A percentile compares a stretch with the other conserved stretches of the same genome.
These are phyloP conservation scores for Apiospora koreana DNA, from an alignment of 2,329 filamentous ascomycete species.

Conservation along the genomic window DNA sequence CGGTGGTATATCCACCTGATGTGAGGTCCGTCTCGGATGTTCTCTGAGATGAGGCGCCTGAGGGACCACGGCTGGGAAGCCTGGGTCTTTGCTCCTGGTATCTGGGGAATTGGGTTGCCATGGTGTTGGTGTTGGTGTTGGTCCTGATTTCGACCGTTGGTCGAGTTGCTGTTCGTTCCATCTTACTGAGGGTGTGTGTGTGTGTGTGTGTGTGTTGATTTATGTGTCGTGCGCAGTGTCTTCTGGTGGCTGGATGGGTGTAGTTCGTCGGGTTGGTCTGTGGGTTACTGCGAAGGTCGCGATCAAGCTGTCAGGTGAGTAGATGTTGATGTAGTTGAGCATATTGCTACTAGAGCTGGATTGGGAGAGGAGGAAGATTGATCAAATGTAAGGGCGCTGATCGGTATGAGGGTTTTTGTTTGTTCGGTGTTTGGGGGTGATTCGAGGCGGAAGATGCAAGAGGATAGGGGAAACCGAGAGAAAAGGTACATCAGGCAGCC, in stretches of 20 bases:
- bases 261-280: background rate
- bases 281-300: background rate
- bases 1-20: background rate
- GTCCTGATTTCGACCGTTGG: constrained; percentile 4
- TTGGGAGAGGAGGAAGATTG: background rate
- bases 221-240: constrained; percentile 6
- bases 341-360: background rate
- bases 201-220: background rate
- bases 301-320: background rate
- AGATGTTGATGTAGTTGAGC: constrained; percentile 6
- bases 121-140: background rate
- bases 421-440: background rate
- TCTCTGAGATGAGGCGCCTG: background rate
- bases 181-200: background rate
- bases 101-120: background rate
- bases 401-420: constrained; percentile 2
- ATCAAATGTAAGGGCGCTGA: background rate
- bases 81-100: background rate
- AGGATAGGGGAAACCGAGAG: background rate
- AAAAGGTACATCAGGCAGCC: constrained; percentile 2
- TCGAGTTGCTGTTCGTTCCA: background rate
- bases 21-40: background rate
- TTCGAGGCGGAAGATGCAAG: background rate
- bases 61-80: background rate
- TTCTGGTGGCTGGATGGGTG: background rate